Conservation (phyloP, 1,139 yeast species). For the Kodamaea ohmeri region DNA sequence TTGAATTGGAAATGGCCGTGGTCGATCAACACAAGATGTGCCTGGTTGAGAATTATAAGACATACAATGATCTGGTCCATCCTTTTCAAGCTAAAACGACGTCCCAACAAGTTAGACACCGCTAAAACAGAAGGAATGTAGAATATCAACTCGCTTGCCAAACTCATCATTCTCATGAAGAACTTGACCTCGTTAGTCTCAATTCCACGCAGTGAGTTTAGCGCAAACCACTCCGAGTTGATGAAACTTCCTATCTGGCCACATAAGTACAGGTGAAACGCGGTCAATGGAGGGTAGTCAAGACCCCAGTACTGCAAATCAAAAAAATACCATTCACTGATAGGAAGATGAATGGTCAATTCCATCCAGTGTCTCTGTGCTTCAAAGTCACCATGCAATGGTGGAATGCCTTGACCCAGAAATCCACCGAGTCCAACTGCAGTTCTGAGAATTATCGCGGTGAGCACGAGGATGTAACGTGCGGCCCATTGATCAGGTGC, state of each 20-base stretch:
- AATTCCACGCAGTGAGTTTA: slow-evolving; percentile 69
- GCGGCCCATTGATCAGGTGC: slow-evolving; percentile 92
- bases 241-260: slow-evolving; percentile 70
- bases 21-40: slow-evolving; percentile 79
- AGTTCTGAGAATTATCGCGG: slow-evolving; percentile 72
- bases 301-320: slow-evolving; percentile 94
- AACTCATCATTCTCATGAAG: slow-evolving; percentile 78
- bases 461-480: slow-evolving; percentile 68
- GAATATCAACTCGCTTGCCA: slow-evolving; percentile 68
- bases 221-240: slow-evolving; percentile 71
- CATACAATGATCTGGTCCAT: slow-evolving; percentile 77
- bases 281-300: slow-evolving; percentile 96
- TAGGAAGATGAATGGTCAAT: slow-evolving; percentile 72
- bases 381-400: slow-evolving; percentile 93
- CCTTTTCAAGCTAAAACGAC: slow-evolving; percentile 50
- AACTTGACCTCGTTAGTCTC: slow-evolving; percentile 69
- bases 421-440: slow-evolving; percentile 89
- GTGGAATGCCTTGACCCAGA: slow-evolving; percentile 68
- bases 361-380: slow-evolving; percentile 99
- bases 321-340: slow-evolving; percentile 80
- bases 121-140: slow-evolving; percentile 80
- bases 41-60: slow-evolving; percentile 75
- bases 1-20: slow-evolving; percentile 98
- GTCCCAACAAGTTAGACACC: slow-evolving; percentile 66
- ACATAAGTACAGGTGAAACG: slow-evolving; percentile 80